phyloP scores from a whole-genome alignment of 352 stramenopile species.

The Globisporangium yorkense region DNA sequence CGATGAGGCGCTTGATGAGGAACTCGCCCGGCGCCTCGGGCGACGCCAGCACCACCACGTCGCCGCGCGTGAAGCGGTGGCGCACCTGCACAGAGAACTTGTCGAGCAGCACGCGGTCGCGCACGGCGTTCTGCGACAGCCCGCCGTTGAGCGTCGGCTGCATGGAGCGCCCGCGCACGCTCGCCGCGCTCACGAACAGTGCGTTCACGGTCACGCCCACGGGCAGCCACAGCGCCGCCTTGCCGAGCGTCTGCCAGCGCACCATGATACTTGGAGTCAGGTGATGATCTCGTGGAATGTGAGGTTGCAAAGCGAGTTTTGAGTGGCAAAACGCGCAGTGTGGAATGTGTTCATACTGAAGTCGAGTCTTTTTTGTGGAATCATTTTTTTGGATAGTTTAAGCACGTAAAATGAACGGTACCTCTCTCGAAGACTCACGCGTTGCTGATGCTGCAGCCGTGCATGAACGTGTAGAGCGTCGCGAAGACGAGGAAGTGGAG shows the following conservation, averaged over 20 bases:
- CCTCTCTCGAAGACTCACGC: slow-evolving; percentile 18
- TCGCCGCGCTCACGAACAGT: slow-evolving; percentile 60
- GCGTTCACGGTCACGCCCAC: slow-evolving; percentile 76
- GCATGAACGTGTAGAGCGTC: slow-evolving; percentile 86
- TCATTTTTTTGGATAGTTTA: neutral
- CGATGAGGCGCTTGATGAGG: slow-evolving; percentile 78
- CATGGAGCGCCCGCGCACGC: slow-evolving; percentile 79
- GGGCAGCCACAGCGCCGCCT: slow-evolving; percentile 70
- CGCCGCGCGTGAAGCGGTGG: slow-evolving; percentile 53
- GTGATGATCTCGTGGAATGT: neutral
- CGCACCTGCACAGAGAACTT: slow-evolving; percentile 80
- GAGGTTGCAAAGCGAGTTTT: neutral
- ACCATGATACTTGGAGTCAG: slow-evolving; percentile 13
- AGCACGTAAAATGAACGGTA: neutral
- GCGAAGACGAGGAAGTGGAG: slow-evolving; percentile 83
- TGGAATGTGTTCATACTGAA: neutral
- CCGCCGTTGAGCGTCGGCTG: slow-evolving; percentile 76
- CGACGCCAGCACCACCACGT: slow-evolving; percentile 77
- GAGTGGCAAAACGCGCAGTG: neutral
- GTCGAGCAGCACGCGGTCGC: slow-evolving; percentile 80
- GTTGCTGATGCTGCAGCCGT: slow-evolving; percentile 77
- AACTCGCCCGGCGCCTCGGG: slow-evolving; percentile 45
- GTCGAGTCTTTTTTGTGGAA: neutral
- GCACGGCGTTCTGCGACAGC: slow-evolving; percentile 52
- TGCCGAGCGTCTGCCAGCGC: slow-evolving; percentile 55